Conservation (phyloP, 73 alveolate genomes). For the Paraurostyla sp. region DNA sequence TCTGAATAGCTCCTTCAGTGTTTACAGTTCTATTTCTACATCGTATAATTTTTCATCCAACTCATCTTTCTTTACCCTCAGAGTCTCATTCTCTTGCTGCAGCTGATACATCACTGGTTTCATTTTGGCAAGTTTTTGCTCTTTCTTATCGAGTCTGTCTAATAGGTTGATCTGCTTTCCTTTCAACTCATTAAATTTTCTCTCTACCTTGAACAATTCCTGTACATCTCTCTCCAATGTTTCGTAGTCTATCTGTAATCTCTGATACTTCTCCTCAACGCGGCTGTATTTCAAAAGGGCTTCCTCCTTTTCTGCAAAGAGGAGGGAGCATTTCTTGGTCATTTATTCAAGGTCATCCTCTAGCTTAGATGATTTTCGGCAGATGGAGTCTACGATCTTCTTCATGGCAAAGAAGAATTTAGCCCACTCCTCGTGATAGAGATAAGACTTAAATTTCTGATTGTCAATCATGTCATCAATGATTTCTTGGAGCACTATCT, state of each 20-base stretch:
- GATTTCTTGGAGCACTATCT: constrained; percentile 24
- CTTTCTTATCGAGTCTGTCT: not conserved
- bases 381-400: not conserved
- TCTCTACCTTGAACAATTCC: constrained; percentile 40
- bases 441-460: constrained; percentile 4
- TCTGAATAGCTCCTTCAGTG: not conserved
- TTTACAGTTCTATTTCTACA: not conserved
- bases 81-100: not conserved
- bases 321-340: not conserved
- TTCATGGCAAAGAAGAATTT: constrained; percentile 13
- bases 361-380: constrained; percentile 5
- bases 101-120: not conserved
- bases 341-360: not conserved
- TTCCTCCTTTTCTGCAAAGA: constrained; percentile 37
- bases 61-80: not conserved
- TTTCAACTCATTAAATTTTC: constrained; percentile 26
- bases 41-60: constrained; percentile 21
- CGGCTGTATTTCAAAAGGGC: not conserved
- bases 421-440: constrained; percentile 2
- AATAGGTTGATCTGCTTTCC: not conserved
- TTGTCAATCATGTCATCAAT: constrained; percentile 39
- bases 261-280: not conserved
- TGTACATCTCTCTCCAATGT: constrained; percentile 36
- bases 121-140: not conserved
- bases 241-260: constrained; percentile 33